Conservation (phyloP, 2,329 filamentous ascomycete species). For the Bipolaris zeicola region DNA sequence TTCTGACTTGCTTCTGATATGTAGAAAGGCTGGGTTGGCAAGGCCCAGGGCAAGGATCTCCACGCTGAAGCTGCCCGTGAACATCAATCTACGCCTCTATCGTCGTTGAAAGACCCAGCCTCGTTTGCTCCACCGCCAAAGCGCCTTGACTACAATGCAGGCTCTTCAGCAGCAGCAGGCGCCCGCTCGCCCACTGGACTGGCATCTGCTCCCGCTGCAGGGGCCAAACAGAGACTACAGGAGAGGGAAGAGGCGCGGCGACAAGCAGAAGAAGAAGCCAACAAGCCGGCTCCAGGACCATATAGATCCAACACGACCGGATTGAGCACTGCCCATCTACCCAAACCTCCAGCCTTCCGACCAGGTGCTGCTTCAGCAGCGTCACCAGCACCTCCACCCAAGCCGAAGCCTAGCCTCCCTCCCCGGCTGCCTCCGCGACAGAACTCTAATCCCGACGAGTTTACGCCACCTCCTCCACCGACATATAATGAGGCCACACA, state of each 20-base stretch:
- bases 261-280: slow-evolving; percentile 44
- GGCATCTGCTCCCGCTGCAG: slow-evolving; percentile 51
- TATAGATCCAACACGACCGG: slow-evolving; percentile 75
- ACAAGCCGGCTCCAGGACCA: slow-evolving; percentile 61
- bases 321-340: slow-evolving; percentile 69
- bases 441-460: slow-evolving; percentile 57
- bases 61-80: slow-evolving; percentile 45
- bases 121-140: slow-evolving; percentile 83
- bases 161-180: slow-evolving; percentile 42
- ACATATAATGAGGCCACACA: slow-evolving; percentile 54
- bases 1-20: slow-evolving; percentile 16
- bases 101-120: slow-evolving; percentile 73
- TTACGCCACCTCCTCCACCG: slow-evolving; percentile 54
- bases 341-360: slow-evolving; percentile 69
- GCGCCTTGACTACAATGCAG: slow-evolving; percentile 58
- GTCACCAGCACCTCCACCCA: slow-evolving; percentile 37
- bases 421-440: slow-evolving; percentile 75
- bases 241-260: slow-evolving; percentile 41
- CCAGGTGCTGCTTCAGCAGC: slow-evolving; percentile 37
- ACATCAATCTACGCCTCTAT: slow-evolving; percentile 67
- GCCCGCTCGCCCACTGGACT: slow-evolving; percentile 37
- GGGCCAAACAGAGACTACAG: slow-evolving; percentile 46
- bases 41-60: slow-evolving; percentile 54
- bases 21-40: slow-evolving; percentile 64
- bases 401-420: slow-evolving; percentile 62